Evolutionary conservation across 2,329 filamentous ascomycete species (phyloP).

Genomic region (Fusarium illudens): DNA sequence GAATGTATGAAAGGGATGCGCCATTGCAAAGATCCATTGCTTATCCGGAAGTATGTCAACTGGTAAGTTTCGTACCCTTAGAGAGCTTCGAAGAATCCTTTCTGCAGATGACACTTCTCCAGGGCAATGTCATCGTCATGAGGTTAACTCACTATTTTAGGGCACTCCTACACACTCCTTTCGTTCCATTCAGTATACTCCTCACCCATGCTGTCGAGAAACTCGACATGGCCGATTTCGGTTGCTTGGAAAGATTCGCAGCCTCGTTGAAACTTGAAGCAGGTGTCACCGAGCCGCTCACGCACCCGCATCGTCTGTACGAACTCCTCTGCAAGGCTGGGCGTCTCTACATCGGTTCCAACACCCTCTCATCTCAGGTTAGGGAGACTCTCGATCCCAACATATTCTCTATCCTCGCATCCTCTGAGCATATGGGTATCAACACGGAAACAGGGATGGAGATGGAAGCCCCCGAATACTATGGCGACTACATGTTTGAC

Average conservation of each 20-base stretch:
- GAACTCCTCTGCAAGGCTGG: slow-evolving; percentile 47
- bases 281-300: slow-evolving; percentile 23
- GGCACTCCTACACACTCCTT: slow-evolving; percentile 48
- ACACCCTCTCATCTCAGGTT: background rate
- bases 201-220: slow-evolving; percentile 45
- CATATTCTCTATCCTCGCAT: background rate
- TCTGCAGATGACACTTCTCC: background rate
- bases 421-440: background rate
- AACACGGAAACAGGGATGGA: background rate
- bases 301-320: slow-evolving; percentile 48
- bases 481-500: background rate
- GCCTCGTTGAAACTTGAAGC: slow-evolving; percentile 40
- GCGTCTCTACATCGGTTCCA: slow-evolving; percentile 37
- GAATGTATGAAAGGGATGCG: slow-evolving; percentile 43
- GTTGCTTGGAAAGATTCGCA: slow-evolving; percentile 44
- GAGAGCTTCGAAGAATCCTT: background rate
- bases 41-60: slow-evolving; percentile 48
- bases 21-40: slow-evolving; percentile 38
- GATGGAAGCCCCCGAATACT: background rate
- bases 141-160: slow-evolving; percentile 29
- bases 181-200: slow-evolving; percentile 50
- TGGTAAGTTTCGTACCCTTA: slow-evolving; percentile 39
- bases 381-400: background rate
- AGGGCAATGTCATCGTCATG: too few species aligned
- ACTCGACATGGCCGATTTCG: slow-evolving; percentile 10